Conservation (phyloP, 2,329 filamentous ascomycete genomes). For the Blastomyces gilchristii region DNA sequence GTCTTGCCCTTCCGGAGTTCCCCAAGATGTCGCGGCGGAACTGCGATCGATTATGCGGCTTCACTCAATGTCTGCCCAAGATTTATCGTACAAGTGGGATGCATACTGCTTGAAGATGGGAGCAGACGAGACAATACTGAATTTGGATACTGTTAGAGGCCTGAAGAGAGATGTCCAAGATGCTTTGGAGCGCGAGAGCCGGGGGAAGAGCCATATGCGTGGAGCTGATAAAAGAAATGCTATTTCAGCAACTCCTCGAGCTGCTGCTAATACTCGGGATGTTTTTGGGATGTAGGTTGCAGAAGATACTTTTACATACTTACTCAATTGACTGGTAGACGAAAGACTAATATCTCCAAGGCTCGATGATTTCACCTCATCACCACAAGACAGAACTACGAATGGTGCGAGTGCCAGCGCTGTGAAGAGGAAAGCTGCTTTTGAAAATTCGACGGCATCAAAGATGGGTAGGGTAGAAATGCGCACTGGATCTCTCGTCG, state of each 20-base stretch:
- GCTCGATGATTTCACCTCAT: slow-evolving; percentile 59
- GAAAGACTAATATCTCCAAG: slow-evolving; percentile 26
- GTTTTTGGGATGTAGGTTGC: slow-evolving; percentile 65
- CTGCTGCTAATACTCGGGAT: slow-evolving; percentile 48
- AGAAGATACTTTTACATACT: background rate
- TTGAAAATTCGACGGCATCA: slow-evolving; percentile 37
- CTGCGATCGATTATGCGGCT: slow-evolving; percentile 77
- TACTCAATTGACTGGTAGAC: background rate
- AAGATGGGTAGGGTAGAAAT: slow-evolving; percentile 37
- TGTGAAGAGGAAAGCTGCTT: slow-evolving; percentile 44
- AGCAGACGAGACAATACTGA: slow-evolving; percentile 60
- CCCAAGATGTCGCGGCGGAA: slow-evolving; percentile 68
- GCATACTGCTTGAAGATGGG: slow-evolving; percentile 95
- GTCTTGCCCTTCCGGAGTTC: slow-evolving; percentile 48
- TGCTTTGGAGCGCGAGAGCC: slow-evolving; percentile 63
- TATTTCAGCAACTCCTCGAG: slow-evolving; percentile 50
- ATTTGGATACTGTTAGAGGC: slow-evolving; percentile 59
- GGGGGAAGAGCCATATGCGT: slow-evolving; percentile 54
- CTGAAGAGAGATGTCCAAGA: slow-evolving; percentile 87
- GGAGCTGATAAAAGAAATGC: slow-evolving; percentile 53
- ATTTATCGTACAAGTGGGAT: slow-evolving; percentile 98
- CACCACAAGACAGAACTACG: slow-evolving; percentile 30
- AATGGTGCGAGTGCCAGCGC: slow-evolving; percentile 33
- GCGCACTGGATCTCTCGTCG: slow-evolving; percentile 44
- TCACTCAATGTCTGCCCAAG: slow-evolving; percentile 69